Base-by-base conservation (phyloP, 371 early-diverging fungal genomes). In the Apophysomyces sp. region DNA sequence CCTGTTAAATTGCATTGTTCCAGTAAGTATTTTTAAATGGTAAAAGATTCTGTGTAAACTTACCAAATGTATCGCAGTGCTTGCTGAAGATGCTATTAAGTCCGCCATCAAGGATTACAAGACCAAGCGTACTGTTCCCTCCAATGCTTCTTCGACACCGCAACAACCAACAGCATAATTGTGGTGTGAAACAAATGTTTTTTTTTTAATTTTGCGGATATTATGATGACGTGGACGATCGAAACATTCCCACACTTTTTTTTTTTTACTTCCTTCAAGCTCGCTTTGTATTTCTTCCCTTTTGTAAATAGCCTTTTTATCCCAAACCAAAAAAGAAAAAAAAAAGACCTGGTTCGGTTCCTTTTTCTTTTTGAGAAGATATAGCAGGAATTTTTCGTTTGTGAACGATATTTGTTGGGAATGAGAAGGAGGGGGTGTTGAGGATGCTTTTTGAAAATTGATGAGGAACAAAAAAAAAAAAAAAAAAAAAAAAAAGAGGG, bases 1-100 rank as follows among this genome's bases (percentile, higher is more conserved):
- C 99, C 99, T 27, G 98, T 98, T 61, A 99, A 99, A 84, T 84
- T 98, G 27, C 99, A 99, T 77, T 99, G 99, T 76, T 95, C 96
- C n/a, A 95, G 91, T 91, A 82, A 62, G 86, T 78, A 13, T 54
- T 28, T 21, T 39, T 52, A 27, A 29, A 18, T 3, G 30, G 36
- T 12, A 58, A 58, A 37, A n/a, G 13, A n/a, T 55, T 9, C 52
- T 12, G 21, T n/a, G 28, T 31, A 49, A n/a, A 40, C 21, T 34
- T 34, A 52, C 13, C 16, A 12, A 36, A 27, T 31, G 29, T 37
- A 30, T 34, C 62, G 8, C 71, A 90, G 91, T 99, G 98, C 88
- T 99, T 32, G 99, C 99, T 36, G 99, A 99, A 72, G 99, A 99
- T 76, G 99, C 99, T 41, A 97, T 99, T 73, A 96, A 95, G 80